A percentile compares a stretch with the other conserved stretches of the same genome.
phyloP scores from a whole-genome alignment of 2,329 filamentous ascomycete species.

The Claviceps sp. region DNA sequence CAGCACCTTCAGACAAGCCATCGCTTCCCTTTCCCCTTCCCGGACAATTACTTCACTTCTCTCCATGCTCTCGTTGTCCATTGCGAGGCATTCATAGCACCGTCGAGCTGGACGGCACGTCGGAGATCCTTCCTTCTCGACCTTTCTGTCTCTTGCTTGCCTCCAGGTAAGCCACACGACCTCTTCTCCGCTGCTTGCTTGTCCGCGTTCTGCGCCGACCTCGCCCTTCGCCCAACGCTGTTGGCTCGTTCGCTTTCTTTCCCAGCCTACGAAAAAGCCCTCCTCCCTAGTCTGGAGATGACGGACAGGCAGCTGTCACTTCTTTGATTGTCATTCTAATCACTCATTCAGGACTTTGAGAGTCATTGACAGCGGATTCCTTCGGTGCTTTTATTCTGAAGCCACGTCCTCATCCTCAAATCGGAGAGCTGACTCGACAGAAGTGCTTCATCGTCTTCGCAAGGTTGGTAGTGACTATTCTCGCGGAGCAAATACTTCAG shows the following conservation, averaged over 20 bases:
- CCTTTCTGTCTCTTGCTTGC: conserved; percentile 14
- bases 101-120: conserved; percentile 23
- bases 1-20: conserved; percentile 16
- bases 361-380: conserved; percentile 7
- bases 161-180: conserved; percentile 17
- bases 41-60: conserved; percentile 8
- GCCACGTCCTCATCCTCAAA: background rate
- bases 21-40: conserved; percentile 11
- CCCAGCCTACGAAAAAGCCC: background rate
- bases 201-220: conserved; percentile 5
- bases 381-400: conserved; percentile 3
- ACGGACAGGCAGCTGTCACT: background rate
- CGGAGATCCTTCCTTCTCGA: conserved; percentile 14
- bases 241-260: conserved; percentile 7
- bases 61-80: conserved; percentile 23
- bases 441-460: conserved; percentile 7
- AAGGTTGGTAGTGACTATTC: conserved; percentile 9
- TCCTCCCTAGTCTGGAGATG: background rate
- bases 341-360: conserved; percentile 6
- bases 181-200: conserved; percentile 5
- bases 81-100: conserved; percentile 26
- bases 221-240: conserved; percentile 1
- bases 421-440: conserved; percentile 7
- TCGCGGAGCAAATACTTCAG: background rate
- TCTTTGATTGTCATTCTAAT: conserved; percentile 3